Evolutionary conservation across 495 filamentous ascomycete genomes (phyloP).

Genomic region (Talaromyces stipitatus): DNA sequence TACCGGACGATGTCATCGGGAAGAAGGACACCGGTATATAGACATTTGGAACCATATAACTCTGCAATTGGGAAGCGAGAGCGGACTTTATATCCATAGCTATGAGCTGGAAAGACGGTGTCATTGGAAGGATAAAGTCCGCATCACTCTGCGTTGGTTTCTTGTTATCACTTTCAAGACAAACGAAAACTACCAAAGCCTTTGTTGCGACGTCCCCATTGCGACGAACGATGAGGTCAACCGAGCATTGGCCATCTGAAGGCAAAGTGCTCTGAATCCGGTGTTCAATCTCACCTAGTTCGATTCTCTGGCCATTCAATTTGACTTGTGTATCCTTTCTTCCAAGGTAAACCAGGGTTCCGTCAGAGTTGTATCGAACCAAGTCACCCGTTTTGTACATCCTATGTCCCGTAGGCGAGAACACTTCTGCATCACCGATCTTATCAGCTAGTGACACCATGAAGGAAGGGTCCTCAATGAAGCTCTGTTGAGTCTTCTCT

Average conservation of each 20-base stretch:
- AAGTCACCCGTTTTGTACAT: slow-evolving; percentile 47
- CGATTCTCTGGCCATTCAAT: slow-evolving; percentile 37
- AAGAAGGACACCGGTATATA: slow-evolving; percentile 49
- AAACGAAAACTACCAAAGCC: slow-evolving; percentile 25
- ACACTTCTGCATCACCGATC: neutral
- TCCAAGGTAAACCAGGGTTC: slow-evolving; percentile 36
- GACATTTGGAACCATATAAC: slow-evolving; percentile 51
- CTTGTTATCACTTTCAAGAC: slow-evolving; percentile 5
- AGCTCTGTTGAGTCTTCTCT: slow-evolving; percentile 29
- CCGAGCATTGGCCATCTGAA: slow-evolving; percentile 12
- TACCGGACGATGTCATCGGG: slow-evolving; percentile 45
- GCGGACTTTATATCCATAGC: slow-evolving; percentile 10
- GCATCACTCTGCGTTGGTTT: slow-evolving; percentile 1
- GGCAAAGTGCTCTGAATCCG: slow-evolving; percentile 11
- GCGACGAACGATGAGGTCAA: slow-evolving; percentile 17
- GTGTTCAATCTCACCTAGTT: slow-evolving; percentile 40
- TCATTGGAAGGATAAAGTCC: slow-evolving; percentile 10
- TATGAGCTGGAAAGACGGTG: slow-evolving; percentile 6
- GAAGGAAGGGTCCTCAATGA: slow-evolving; percentile 47
- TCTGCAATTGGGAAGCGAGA: slow-evolving; percentile 20
- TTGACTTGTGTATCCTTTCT: slow-evolving; percentile 39
- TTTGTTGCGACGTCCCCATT: slow-evolving; percentile 5
- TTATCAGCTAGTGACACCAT: slow-evolving; percentile 7
- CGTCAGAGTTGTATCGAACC: slow-evolving; percentile 43
- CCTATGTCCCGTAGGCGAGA: neutral